Evolutionary conservation across 805 yeast genomes (phyloP).

Genomic region (Saccharomycopsis schoenii): DNA sequence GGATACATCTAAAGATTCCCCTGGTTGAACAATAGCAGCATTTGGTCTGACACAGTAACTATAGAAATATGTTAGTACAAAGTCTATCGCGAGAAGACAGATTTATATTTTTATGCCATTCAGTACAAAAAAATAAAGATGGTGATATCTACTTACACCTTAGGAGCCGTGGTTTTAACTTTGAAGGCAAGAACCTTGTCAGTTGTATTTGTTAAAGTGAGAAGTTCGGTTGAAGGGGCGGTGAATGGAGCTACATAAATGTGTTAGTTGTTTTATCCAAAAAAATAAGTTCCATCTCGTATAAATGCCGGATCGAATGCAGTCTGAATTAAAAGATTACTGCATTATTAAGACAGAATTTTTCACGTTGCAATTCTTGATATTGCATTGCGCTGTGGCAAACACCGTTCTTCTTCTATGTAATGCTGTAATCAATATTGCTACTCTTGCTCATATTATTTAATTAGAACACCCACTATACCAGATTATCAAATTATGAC

Average conservation of each 20-base stretch:
- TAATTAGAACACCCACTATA: too few relatives aligned
- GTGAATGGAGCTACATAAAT: slow-evolving; percentile 61
- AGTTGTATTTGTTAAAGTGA: slow-evolving; percentile 46
- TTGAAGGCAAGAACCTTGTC: slow-evolving; percentile 66
- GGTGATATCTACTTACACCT: slow-evolving; percentile 35
- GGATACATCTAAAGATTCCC: slow-evolving; percentile 60
- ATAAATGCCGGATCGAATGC: not conserved
- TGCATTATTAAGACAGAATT: too few relatives aligned
- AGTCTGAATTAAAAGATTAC: too few relatives aligned
- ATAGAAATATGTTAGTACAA: slow-evolving; percentile 7
- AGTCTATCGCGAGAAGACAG: too few relatives aligned
- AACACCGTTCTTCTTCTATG: too few relatives aligned
- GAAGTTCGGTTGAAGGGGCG: slow-evolving; percentile 53
- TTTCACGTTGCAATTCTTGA: too few relatives aligned
- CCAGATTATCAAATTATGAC: too few relatives aligned
- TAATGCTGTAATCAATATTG: too few relatives aligned
- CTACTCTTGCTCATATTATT: too few relatives aligned
- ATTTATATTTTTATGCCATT: too few relatives aligned
- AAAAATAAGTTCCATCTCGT: too few relatives aligned
- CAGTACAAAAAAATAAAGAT: not conserved
- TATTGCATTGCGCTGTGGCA: too few relatives aligned
- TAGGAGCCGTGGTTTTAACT: slow-evolving; percentile 97
- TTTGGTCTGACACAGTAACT: slow-evolving; percentile 89
- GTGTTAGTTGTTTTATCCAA: not conserved
- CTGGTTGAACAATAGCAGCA: slow-evolving; percentile 72